A percentile compares a stretch with the other conserved stretches of the same genome.
Conservation (phyloP, 208 protist species). For the Leishmania gerbilli region DNA sequence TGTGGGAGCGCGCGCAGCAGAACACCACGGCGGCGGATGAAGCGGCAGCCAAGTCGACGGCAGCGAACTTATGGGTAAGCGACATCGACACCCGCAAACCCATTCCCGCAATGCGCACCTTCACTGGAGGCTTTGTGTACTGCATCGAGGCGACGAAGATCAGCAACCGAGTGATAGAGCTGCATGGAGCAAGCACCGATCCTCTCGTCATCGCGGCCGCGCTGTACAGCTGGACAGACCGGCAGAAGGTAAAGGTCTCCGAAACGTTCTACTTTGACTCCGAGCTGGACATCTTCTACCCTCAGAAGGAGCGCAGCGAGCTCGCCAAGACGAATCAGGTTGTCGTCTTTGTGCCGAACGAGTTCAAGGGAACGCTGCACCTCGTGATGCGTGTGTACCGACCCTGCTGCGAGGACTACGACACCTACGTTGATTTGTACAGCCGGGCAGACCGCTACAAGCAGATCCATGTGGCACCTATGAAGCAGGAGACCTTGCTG, state of each 20-base stretch:
- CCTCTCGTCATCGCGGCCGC: conserved; percentile 65
- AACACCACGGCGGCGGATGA: background rate
- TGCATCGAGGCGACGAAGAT: conserved; percentile 60
- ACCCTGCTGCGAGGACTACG: conserved; percentile 77
- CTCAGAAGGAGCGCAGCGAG: conserved; percentile 69
- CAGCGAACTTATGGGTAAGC: conserved; percentile 63
- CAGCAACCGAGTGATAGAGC: conserved; percentile 53
- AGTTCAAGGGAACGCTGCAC: conserved; percentile 74
- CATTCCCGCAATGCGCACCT: conserved; percentile 64
- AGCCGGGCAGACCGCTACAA: conserved; percentile 81
- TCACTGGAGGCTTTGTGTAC: conserved; percentile 68
- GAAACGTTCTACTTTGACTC: conserved; percentile 91
- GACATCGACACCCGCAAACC: conserved; percentile 79
- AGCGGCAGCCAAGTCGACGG: conserved; percentile 29
- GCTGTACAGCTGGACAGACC: conserved; percentile 60
- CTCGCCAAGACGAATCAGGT: conserved; percentile 61
- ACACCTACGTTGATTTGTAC: conserved; percentile 87
- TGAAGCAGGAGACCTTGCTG: conserved; percentile 87
- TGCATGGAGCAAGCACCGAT: conserved; percentile 78
- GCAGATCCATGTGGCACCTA: conserved; percentile 69
- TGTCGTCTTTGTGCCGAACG: conserved; percentile 78
- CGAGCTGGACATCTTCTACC: conserved; percentile 81
- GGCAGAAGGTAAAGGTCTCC: conserved; percentile 65
- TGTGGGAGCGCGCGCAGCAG: conserved; percentile 57
- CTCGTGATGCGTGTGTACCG: conserved; percentile 73